Evolutionary conservation across 139 green algal species (phyloP).

Genomic region (Closterium sp.): DNA sequence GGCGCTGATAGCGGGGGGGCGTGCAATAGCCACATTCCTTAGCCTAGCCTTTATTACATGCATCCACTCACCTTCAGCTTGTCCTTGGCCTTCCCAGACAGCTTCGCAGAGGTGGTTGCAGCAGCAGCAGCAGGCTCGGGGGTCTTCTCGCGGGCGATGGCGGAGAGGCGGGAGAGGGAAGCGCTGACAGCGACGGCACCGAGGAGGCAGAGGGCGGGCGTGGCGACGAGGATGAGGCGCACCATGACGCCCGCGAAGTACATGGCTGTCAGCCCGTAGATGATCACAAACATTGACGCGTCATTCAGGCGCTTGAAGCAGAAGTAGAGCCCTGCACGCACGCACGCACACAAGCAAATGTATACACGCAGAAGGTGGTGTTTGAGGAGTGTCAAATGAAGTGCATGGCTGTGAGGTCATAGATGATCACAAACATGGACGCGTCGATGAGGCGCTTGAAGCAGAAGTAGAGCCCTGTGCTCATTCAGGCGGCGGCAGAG

Average conservation of each 20-base stretch:
- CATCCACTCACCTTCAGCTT: too few relatives aligned
- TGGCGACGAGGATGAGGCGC: constrained; percentile 69
- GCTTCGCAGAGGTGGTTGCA: neutral
- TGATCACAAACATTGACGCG: constrained; percentile 36
- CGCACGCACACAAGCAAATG: too few relatives aligned
- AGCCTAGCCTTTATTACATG: too few relatives aligned
- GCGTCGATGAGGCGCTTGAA: constrained; percentile 54
- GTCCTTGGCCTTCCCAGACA: neutral
- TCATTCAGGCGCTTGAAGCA: constrained; percentile 57
- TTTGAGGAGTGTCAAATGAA: too few relatives aligned
- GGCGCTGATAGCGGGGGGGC: constrained; percentile 21
- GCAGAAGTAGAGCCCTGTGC: constrained; percentile 13
- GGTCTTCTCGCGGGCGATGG: constrained; percentile 29
- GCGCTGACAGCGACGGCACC: constrained; percentile 29
- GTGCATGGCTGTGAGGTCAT: constrained; percentile 44
- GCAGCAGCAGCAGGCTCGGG: constrained; percentile 3
- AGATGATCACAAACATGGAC: constrained; percentile 39
- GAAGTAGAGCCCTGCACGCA: constrained; percentile 43
- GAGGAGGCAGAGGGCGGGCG: constrained; percentile 56
- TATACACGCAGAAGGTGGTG: too few relatives aligned
- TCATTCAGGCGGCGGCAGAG: neutral
- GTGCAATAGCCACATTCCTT: too few relatives aligned
- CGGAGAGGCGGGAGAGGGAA: constrained; percentile 25
- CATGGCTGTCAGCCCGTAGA: constrained; percentile 41
- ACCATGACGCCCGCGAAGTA: constrained; percentile 67